Conservation (phyloP, 805 yeast genomes). For the Ogataea trehaloabstinens region DNA sequence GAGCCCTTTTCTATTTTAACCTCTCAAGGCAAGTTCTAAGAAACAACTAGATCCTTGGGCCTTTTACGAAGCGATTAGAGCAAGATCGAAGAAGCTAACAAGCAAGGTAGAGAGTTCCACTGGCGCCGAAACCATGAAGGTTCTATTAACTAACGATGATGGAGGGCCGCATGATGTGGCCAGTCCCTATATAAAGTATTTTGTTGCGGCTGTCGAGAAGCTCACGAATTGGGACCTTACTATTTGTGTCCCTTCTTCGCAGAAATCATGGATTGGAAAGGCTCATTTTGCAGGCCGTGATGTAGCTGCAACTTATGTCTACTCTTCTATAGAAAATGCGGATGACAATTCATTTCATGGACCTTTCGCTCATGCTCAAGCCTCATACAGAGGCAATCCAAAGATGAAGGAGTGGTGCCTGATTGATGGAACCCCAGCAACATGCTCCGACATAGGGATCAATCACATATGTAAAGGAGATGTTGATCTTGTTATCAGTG, state of each 20-base stretch:
- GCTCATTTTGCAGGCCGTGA: slow-evolving; percentile 87
- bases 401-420: slow-evolving; percentile 76
- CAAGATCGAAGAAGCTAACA: too few relatives aligned
- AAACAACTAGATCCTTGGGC: too few relatives aligned
- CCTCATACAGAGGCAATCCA: slow-evolving; percentile 35
- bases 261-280: slow-evolving; percentile 94
- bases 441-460: slow-evolving; percentile 88
- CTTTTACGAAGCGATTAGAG: too few relatives aligned
- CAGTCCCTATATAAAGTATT: slow-evolving; percentile 82
- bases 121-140: slow-evolving; percentile 20
- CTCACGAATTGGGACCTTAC: slow-evolving; percentile 82
- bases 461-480: slow-evolving; percentile 62
- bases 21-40: too few relatives aligned
- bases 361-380: slow-evolving; percentile 58
- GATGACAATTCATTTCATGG: slow-evolving; percentile 61
- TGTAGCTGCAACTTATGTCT: slow-evolving; percentile 60
- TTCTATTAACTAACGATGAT: slow-evolving; percentile 81
- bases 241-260: slow-evolving; percentile 81
- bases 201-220: slow-evolving; percentile 64
- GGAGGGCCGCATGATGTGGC: slow-evolving; percentile 82
- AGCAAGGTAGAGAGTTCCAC: too few relatives aligned
- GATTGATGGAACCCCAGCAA: slow-evolving; percentile 93
- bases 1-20: too few relatives aligned
- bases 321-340: slow-evolving; percentile 45
- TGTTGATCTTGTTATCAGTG: slow-evolving; percentile 85